Conservation (phyloP, 768 basidiomycete species). For the Lenzites betulinus region DNA sequence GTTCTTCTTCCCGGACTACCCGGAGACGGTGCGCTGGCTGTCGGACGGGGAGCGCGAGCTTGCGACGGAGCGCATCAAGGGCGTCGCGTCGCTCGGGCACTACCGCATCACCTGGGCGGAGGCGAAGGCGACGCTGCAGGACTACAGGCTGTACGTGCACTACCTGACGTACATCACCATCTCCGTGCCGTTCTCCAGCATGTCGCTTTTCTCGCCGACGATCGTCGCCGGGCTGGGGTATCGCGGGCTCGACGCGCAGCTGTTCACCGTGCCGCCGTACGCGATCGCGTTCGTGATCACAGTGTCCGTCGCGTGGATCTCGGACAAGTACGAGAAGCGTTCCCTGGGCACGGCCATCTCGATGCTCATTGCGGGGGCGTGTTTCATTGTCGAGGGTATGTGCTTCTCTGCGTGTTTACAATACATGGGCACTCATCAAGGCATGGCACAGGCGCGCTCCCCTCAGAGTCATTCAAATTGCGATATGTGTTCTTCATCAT, state of each 20-base stretch:
- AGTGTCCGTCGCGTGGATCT: slow-evolving; percentile 21
- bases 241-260: slow-evolving; percentile 52
- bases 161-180: slow-evolving; percentile 46
- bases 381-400: slow-evolving; percentile 26
- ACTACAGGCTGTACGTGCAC: slow-evolving; percentile 42
- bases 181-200: slow-evolving; percentile 45
- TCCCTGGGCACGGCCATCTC: slow-evolving; percentile 21
- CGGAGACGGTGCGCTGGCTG: slow-evolving; percentile 48
- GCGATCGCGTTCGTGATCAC: slow-evolving; percentile 37
- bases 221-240: slow-evolving; percentile 67
- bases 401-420: neutral
- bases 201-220: slow-evolving; percentile 65
- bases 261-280: slow-evolving; percentile 59
- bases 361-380: slow-evolving; percentile 22
- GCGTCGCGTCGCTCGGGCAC: slow-evolving; percentile 40
- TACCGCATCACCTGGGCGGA: slow-evolving; percentile 41
- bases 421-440: neutral
- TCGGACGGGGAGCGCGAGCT: slow-evolving; percentile 43
- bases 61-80: slow-evolving; percentile 40
- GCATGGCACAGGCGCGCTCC: slow-evolving; percentile 23
- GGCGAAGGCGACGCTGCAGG: slow-evolving; percentile 36
- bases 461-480: slow-evolving; percentile 26
- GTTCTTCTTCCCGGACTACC: slow-evolving; percentile 49
- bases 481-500: slow-evolving; percentile 38
- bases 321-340: slow-evolving; percentile 25